Evolutionary conservation across 257 asterid genomes (phyloP).

Genomic region (Salvia hispanica): DNA sequence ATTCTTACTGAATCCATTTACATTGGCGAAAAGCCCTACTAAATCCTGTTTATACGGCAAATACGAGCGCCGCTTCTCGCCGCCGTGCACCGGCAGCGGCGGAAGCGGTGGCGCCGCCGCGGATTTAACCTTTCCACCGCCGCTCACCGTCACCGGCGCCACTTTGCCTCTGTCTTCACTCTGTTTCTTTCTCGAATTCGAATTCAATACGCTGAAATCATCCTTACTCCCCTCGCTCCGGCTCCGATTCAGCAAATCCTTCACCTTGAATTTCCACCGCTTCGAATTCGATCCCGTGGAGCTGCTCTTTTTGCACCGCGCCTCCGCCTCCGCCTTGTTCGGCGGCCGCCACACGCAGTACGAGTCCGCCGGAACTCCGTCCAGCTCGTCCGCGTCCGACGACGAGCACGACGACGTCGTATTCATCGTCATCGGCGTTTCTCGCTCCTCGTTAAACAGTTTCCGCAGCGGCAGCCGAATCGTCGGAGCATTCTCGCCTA

Average conservation of each 20-base stretch:
- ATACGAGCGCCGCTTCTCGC: conserved; percentile 46
- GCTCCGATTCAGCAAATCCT: conserved; percentile 50
- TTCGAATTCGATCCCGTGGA: conserved; percentile 50
- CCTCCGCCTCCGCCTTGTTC: conserved; percentile 27
- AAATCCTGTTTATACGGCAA: conserved; percentile 51
- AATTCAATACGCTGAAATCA: conserved; percentile 32
- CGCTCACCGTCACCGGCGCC: conserved; percentile 19
- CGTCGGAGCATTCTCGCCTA: conserved; percentile 17
- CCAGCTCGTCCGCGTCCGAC: conserved; percentile 48
- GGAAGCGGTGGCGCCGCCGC: conserved; percentile 30
- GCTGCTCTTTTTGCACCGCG: conserved; percentile 49
- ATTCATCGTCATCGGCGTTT: conserved; percentile 38
- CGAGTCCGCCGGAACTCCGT: conserved; percentile 49
- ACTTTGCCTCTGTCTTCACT: conserved; percentile 23
- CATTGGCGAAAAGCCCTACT: conserved; percentile 42
- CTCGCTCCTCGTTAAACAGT: conserved; percentile 51
- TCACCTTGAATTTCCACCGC: conserved; percentile 50
- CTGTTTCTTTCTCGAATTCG: conserved; percentile 24
- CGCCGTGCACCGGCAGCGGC: conserved; percentile 24
- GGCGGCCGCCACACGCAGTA: conserved; percentile 64
- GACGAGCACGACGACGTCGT: conserved; percentile 49
- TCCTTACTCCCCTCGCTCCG: conserved; percentile 52
- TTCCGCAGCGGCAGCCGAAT: conserved; percentile 53
- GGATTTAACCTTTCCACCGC: conserved; percentile 25
- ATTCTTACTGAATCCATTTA: conserved; percentile 42